Conservation (phyloP, 345 rosid genomes). For the Euphorbia tirucalli region DNA sequence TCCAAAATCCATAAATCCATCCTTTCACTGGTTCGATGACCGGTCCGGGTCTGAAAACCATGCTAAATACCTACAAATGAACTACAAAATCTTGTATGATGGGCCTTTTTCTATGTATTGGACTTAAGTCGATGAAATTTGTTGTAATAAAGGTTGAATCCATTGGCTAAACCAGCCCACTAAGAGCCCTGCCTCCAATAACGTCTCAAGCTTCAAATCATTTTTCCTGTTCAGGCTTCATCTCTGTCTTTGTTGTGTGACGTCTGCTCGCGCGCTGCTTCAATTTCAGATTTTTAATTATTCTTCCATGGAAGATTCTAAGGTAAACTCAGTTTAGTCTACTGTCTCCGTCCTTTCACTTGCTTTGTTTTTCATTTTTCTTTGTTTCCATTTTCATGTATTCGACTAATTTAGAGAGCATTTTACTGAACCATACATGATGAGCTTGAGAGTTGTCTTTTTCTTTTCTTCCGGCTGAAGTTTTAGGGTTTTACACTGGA, state of each 20-base stretch:
- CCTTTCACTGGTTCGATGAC: too few species aligned
- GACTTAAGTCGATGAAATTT: too few species aligned
- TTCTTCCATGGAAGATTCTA: slow-evolving; percentile 6
- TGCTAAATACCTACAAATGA: too few species aligned
- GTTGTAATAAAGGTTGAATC: too few species aligned
- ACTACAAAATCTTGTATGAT: too few species aligned
- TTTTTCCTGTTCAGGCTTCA: not conserved
- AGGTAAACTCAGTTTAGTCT: slow-evolving; percentile 1
- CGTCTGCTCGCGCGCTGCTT: not conserved
- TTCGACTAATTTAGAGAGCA: not conserved
- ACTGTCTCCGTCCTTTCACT: not conserved
- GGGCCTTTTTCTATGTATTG: too few species aligned
- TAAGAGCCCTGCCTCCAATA: not conserved
- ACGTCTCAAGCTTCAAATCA: not conserved
- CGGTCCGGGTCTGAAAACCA: too few species aligned
- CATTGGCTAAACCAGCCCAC: not conserved
- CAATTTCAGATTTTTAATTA: not conserved
- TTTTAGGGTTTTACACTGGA: not conserved
- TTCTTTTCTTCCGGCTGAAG: not conserved
- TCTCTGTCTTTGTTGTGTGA: not conserved
- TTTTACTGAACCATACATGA: not conserved
- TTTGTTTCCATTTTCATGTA: not conserved
- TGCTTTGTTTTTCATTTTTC: not conserved
- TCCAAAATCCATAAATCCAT: too few species aligned
- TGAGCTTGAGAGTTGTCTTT: not conserved